A percentile compares a stretch with the other conserved stretches of the same genome.
These are phyloP conservation scores for Xylariales sp. DNA, from an alignment of 2,329 filamentous ascomycete species.

Conservation along the genomic window DNA sequence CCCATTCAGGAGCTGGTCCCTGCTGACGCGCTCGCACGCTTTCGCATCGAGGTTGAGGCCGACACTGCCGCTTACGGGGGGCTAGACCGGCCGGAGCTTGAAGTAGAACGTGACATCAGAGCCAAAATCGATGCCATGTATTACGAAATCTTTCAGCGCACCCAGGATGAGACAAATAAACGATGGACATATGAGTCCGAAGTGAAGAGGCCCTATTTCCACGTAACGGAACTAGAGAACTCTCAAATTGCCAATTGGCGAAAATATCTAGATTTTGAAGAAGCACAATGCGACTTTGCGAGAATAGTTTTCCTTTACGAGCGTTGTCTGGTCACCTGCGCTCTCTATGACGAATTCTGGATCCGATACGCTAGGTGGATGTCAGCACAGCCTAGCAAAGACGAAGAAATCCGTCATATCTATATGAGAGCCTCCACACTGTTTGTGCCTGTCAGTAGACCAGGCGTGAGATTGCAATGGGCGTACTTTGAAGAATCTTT, in stretches of 20 bases:
- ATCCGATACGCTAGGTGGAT: constrained; percentile 97
- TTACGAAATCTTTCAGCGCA: constrained; percentile 82
- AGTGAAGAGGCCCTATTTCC: constrained; percentile 96
- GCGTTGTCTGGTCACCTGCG: constrained; percentile 90
- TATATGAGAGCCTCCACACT: constrained; percentile 87
- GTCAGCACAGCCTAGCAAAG: constrained; percentile 80
- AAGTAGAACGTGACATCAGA: constrained; percentile 86
- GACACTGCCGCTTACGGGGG: constrained; percentile 67
- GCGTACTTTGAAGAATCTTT: constrained; percentile 93
- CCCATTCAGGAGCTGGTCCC: constrained; percentile 80
- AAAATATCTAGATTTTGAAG: constrained; percentile 97
- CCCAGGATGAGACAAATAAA: constrained; percentile 88
- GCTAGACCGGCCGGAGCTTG: constrained; percentile 73
- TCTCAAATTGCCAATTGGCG: constrained; percentile 89
- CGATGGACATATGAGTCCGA: constrained; percentile 95
- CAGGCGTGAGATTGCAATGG: constrained; percentile 87
- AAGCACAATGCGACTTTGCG: constrained; percentile 80
- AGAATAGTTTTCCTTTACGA: constrained; percentile 90
- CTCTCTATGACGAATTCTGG: constrained; percentile 98
- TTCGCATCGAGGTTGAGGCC: constrained; percentile 77
- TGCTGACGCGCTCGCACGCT: constrained; percentile 72
- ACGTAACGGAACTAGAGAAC: constrained; percentile 91
- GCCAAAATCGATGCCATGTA: constrained; percentile 82
- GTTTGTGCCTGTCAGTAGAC: constrained; percentile 87
- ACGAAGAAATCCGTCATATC: constrained; percentile 91